Base-by-base conservation (phyloP, 2,329 filamentous ascomycete genomes). In the Huntiella abstrusa region DNA sequence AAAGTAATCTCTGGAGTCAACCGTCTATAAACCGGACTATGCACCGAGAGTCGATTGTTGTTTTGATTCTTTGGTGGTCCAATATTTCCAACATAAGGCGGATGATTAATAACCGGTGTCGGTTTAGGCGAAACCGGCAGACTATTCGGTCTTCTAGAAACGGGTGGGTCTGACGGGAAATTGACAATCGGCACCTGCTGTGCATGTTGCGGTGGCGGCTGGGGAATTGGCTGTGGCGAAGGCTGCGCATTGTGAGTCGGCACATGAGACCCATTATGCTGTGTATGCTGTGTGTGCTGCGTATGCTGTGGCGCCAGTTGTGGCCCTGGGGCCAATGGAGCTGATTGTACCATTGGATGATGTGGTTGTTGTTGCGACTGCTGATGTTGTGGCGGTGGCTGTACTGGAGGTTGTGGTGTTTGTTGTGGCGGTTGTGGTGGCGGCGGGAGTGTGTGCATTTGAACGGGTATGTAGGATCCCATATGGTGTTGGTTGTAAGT, bases 91-190 rank as follows among this genome's bases (percentile, higher is more conserved):
- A 39, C 35, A 10, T 45, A 33, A 16, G 47, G 47, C 28, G 47
- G 43, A 17, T 45, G 22, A 5, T 49, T 43, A 13, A 49, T 46
- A 32, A 34, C 22, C n/a, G 47, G 47, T 15, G 36, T 46, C 15
- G 47, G 47, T 13, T 39, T 49, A 28, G 47, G 47, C 17, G 47
- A 49, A 4, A 49, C 48, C 4, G 48, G 48, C 12, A 49, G 32
- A 40, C 48, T 49, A n/a, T 43, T 43, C 10, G 48, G 48, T 37
- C 43, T 49, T 33, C 48, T 46, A 4, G 43, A 40, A n/a, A 15
- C 38, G 7, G 40, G 48, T 8, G 41, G 40, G 6, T 46, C 43
- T 17, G 28, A 13, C 22, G 43, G 39, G 33, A 49, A 43, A 32
- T 46, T 49, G 7, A 49, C 43, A 19, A 36, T 38, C n/a, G 42